Percentiles rank a stretch among this genome's conserved stretches.
Evolutionary conservation across 1,284 basidiomycete species (phyloP).

Genomic region (Takashimella tepidaria): DNA sequence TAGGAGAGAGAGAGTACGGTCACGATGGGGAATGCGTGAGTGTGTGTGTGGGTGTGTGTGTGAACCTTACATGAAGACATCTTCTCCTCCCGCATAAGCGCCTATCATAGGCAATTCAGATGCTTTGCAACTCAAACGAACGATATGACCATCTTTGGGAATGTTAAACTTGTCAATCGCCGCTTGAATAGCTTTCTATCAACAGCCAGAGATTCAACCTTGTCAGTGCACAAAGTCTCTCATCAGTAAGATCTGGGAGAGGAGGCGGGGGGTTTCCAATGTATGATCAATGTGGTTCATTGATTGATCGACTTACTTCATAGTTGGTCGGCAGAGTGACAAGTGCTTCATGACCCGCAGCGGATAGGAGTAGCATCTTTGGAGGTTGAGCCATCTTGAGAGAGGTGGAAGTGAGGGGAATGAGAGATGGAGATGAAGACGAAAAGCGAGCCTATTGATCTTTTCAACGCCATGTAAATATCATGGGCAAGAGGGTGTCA

Average conservation of each 20-base stretch:
- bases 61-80: constrained; percentile 36
- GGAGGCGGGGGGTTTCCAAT: too few relatives aligned
- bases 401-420: not conserved
- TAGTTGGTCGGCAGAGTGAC: constrained; percentile 32
- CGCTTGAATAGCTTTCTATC: constrained; percentile 37
- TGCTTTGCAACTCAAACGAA: constrained; percentile 31
- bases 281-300: not conserved
- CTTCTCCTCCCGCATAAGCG: constrained; percentile 20
- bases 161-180: constrained; percentile 33
- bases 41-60: not conserved
- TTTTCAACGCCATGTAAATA: too few relatives aligned
- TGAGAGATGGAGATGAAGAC: not conserved
- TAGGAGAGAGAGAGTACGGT: too few relatives aligned
- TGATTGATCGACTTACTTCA: constrained; percentile 26
- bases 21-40: too few relatives aligned
- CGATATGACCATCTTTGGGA: constrained; percentile 28
- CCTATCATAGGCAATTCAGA: constrained; percentile 35
- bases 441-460: too few relatives aligned
- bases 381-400: constrained; percentile 23
- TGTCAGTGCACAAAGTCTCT: too few relatives aligned
- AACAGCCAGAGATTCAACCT: too few relatives aligned
- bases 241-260: too few relatives aligned
- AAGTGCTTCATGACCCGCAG: constrained; percentile 31
- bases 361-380: constrained; percentile 34
- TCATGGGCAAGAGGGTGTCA: too few relatives aligned